Percentiles rank a stretch among this genome's conserved stretches.
phyloP scores from a whole-genome alignment of 164 flowering plant species.

The Piper longum region DNA sequence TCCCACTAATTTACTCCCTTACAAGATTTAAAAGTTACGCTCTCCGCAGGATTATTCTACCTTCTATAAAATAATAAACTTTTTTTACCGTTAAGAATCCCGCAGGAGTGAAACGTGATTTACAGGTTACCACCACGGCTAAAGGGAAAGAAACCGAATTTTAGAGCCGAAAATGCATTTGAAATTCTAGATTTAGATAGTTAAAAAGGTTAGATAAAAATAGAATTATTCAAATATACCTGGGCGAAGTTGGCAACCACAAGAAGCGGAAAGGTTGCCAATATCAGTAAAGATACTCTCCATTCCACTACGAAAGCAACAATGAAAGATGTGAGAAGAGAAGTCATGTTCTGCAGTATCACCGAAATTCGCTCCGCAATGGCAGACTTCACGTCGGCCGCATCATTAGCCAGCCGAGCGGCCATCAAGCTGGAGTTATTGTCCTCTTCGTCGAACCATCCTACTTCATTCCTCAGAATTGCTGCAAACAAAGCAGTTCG shows the following conservation, averaged over 20 bases:
- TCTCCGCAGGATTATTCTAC: no score
- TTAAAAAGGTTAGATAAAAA: no score
- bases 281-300: slow-evolving; percentile 90
- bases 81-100: no score
- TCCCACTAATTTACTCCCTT: no score
- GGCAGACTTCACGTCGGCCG: slow-evolving; percentile 87
- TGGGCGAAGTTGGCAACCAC: slow-evolving; percentile 98
- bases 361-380: slow-evolving; percentile 94
- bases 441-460: slow-evolving; percentile 96
- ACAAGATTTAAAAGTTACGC: no score
- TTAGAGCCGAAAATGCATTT: no score
- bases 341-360: slow-evolving; percentile 89
- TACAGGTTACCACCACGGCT: no score
- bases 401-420: slow-evolving; percentile 86
- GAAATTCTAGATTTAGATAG: no score
- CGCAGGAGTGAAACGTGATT: no score
- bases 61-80: no score
- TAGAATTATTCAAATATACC: slow-evolving; percentile 22
- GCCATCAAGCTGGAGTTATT: slow-evolving; percentile 83
- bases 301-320: slow-evolving; percentile 89
- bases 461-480: slow-evolving; percentile 78
- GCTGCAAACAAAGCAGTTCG: slow-evolving; percentile 40
- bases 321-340: slow-evolving; percentile 84
- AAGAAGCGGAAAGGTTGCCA: slow-evolving; percentile 93
- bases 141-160: no score